These are phyloP conservation scores for Sporothrix mexicana DNA, from an alignment of 2,329 filamentous ascomycete species.

Conservation along the genomic window DNA sequence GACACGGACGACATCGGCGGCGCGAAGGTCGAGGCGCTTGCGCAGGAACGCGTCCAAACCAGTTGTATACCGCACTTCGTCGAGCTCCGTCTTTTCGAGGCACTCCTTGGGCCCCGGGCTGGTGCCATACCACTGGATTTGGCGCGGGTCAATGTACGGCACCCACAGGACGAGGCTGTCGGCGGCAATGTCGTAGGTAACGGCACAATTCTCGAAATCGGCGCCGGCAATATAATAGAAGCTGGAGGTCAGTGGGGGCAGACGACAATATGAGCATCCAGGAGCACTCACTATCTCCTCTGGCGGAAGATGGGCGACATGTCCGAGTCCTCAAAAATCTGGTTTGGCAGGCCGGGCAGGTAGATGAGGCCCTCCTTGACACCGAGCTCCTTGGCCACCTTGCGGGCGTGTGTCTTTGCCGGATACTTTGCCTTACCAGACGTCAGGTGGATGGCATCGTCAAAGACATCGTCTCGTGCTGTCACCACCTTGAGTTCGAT, in stretches of 20 bases:
- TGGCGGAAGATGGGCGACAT: slow-evolving; percentile 62
- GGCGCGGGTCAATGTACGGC: slow-evolving; percentile 67
- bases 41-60: slow-evolving; percentile 57
- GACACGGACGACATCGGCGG: slow-evolving; percentile 2
- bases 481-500: slow-evolving; percentile 48
- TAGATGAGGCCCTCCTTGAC: slow-evolving; percentile 60
- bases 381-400: slow-evolving; percentile 59
- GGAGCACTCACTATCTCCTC: slow-evolving; percentile 59
- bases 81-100: slow-evolving; percentile 68
- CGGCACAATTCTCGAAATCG: slow-evolving; percentile 59
- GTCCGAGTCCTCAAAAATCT: slow-evolving; percentile 64
- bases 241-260: slow-evolving; percentile 47
- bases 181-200: slow-evolving; percentile 62
- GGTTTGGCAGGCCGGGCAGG: slow-evolving; percentile 58
- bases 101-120: slow-evolving; percentile 67
- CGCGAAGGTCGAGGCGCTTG: slow-evolving; percentile 48
- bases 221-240: slow-evolving; percentile 65
- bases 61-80: slow-evolving; percentile 67
- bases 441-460: not conserved
- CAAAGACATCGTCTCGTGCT: not conserved
- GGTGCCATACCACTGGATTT: slow-evolving; percentile 68
- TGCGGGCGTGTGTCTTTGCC: slow-evolving; percentile 63
- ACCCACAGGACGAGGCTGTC: slow-evolving; percentile 76
- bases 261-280: not conserved
- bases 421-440: slow-evolving; percentile 44